Evolutionary conservation across 305 asterid species (phyloP).

Genomic region (Striga hermonthica): DNA sequence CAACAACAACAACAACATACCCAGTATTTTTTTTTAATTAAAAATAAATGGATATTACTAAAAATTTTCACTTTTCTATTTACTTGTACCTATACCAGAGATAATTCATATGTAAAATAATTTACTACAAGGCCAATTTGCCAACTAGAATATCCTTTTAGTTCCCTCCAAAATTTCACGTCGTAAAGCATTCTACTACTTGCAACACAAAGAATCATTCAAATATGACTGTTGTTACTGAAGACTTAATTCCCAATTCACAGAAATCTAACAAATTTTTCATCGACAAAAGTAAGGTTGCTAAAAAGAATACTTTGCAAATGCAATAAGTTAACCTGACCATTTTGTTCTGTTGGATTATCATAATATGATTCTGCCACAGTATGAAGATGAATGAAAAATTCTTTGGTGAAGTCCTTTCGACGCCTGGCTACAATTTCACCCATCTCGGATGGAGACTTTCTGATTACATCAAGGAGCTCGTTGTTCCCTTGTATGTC

Average conservation of each 20-base stretch:
- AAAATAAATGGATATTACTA: background rate
- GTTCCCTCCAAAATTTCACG: background rate
- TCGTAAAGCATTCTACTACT: background rate
- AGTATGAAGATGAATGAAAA: conserved; percentile 73
- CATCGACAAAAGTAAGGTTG: background rate
- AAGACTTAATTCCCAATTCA: background rate
- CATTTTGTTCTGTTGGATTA: conserved; percentile 75
- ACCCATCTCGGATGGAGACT: conserved; percentile 60
- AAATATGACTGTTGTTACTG: background rate
- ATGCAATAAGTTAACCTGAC: conserved; percentile 40
- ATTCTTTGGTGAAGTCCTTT: conserved; percentile 91
- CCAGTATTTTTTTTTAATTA: no score
- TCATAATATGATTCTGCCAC: conserved; percentile 78
- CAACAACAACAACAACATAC: no score
- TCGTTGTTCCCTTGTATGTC: conserved; percentile 82
- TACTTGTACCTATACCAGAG: no score
- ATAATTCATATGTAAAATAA: no score
- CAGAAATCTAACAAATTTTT: background rate
- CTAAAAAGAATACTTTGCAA: background rate
- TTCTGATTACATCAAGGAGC: conserved; percentile 62
- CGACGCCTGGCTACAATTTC: conserved; percentile 86
- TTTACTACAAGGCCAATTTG: background rate
- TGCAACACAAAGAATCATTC: background rate
- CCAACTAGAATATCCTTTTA: background rate
- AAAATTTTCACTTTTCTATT: no score